Evolutionary conservation across 2,329 filamentous ascomycete genomes (phyloP).

Genomic region (Sclerotinia trifoliorum): DNA sequence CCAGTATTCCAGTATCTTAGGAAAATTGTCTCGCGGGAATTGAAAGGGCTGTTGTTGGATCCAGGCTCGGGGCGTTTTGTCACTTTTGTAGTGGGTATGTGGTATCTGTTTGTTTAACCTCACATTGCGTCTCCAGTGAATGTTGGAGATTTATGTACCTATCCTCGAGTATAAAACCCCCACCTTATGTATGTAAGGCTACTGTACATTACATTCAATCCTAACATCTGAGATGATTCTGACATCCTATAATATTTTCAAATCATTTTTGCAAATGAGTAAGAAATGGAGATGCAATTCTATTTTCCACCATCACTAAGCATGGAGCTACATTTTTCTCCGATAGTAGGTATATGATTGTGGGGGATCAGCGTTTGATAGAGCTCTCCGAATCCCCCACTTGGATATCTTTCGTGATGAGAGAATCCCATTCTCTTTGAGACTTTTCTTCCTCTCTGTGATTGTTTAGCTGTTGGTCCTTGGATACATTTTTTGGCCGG

Average conservation of each 20-base stretch:
- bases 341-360: conserved; percentile 16
- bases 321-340: conserved; percentile 8
- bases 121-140: background rate
- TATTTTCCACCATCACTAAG: background rate
- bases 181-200: too few relatives aligned
- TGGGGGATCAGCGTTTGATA: conserved; percentile 9
- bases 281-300: background rate
- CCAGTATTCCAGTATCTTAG: background rate
- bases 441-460: background rate
- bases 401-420: conserved; percentile 2
- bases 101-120: background rate
- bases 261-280: background rate
- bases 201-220: too few relatives aligned
- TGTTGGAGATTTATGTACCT: conserved; percentile 1
- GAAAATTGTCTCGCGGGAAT: too few relatives aligned
- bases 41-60: background rate
- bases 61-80: background rate
- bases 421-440: background rate
- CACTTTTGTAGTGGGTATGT: background rate
- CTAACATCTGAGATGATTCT: background rate
- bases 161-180: too few relatives aligned
- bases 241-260: background rate
- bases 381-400: conserved; percentile 13
- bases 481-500: background rate
- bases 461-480: background rate